phyloP scores from a whole-genome alignment of 1,284 basidiomycete genomes.

The Ustilago crameri region DNA sequence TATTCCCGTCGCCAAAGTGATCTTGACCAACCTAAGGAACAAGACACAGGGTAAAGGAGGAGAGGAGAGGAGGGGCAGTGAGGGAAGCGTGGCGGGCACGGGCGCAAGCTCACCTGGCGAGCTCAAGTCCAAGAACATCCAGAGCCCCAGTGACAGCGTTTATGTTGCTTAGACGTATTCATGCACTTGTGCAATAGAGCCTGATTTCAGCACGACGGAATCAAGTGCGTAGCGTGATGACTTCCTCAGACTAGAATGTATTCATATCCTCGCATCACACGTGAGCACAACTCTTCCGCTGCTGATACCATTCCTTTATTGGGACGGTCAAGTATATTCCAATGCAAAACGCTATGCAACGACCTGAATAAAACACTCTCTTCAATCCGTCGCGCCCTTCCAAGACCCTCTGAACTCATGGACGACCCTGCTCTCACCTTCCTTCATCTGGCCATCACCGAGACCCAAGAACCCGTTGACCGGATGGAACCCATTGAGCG shows the following conservation, averaged over 20 bases:
- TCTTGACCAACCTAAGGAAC: slow-evolving; percentile 22
- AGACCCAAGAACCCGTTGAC: not conserved
- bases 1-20: slow-evolving; percentile 42
- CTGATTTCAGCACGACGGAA: not conserved
- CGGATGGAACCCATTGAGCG: slow-evolving; percentile 40
- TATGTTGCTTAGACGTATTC: slow-evolving; percentile 27
- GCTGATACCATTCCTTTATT: no score
- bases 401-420: slow-evolving; percentile 49
- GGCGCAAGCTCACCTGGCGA: slow-evolving; percentile 2
- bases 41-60: not conserved
- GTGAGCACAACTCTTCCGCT: no score
- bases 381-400: slow-evolving; percentile 28
- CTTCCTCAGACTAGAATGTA: no score
- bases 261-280: no score
- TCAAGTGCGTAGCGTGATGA: no score
- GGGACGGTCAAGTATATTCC: no score
- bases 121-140: slow-evolving; percentile 2
- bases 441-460: not conserved
- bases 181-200: no score
- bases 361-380: no score
- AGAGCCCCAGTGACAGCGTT: slow-evolving; percentile 5
- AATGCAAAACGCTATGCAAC: no score
- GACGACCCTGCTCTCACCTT: slow-evolving; percentile 28
- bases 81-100: not conserved
- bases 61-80: slow-evolving; percentile 6